Conservation (phyloP, 78 protist genomes). For the Dictyostelium purpureum region DNA sequence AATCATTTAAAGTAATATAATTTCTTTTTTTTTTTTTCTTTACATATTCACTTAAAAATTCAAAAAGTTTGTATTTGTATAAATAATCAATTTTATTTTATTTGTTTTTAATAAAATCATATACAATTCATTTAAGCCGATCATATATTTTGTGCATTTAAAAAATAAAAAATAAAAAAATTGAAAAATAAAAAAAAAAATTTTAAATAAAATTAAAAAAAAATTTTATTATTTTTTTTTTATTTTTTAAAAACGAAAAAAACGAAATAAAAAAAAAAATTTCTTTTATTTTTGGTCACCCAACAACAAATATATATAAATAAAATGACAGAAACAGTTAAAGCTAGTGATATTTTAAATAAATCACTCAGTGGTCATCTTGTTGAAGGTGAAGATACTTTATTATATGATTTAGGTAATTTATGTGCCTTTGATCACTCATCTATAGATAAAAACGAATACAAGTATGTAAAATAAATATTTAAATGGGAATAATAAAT, state of each 20-base stretch:
- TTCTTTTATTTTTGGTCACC: too few species aligned
- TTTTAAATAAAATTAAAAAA: not conserved
- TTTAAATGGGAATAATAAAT: not conserved
- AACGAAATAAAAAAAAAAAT: not conserved
- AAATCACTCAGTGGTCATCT: constrained; percentile 11
- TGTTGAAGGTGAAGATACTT: constrained; percentile 49
- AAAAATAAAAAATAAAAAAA: not conserved
- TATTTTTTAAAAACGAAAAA: not conserved
- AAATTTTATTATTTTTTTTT: not conserved
- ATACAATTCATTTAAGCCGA: not conserved
- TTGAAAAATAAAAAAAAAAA: not conserved
- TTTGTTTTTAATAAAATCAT: not conserved
- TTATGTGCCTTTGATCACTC: constrained; percentile 47
- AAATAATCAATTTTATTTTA: too few species aligned
- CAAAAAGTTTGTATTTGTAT: not conserved
- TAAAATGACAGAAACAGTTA: constrained; percentile 1
- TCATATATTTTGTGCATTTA: not conserved
- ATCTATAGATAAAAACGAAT: constrained; percentile 38
- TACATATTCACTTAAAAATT: not conserved
- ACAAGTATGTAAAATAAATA: constrained; percentile 6
- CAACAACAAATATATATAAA: not conserved
- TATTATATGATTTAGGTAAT: constrained; percentile 51
- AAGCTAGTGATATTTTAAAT: constrained; percentile 51
- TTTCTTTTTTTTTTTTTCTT: too few species aligned
- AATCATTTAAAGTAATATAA: too few species aligned